Percentiles rank a stretch among this genome's conserved stretches.
Evolutionary conservation across 768 basidiomycete species (phyloP).

Genomic region (Leccinum rimulosum): DNA sequence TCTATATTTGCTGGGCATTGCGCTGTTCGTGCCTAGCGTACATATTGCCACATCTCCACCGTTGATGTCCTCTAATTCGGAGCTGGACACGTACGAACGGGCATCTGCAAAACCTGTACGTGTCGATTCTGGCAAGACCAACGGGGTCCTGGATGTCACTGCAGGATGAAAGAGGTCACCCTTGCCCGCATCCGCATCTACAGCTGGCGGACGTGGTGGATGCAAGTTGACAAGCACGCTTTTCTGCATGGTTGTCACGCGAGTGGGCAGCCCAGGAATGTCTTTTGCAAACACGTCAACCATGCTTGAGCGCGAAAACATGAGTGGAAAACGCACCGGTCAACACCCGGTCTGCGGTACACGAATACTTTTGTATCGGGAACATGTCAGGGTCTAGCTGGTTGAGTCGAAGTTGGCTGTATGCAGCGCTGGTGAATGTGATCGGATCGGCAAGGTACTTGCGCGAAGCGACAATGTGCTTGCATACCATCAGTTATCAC

Average conservation of each 20-base stretch:
- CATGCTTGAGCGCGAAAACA: not conserved
- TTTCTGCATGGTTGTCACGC: constrained; percentile 41
- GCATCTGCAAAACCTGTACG: constrained; percentile 41
- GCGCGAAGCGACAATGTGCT: constrained; percentile 78
- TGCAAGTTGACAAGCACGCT: constrained; percentile 44
- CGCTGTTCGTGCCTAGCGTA: constrained; percentile 87
- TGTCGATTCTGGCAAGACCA: constrained; percentile 30
- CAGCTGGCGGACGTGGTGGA: constrained; percentile 42
- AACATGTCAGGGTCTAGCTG: constrained; percentile 74
- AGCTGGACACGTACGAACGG: constrained; percentile 8
- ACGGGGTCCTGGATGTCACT: constrained; percentile 11
- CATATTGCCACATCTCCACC: constrained; percentile 70
- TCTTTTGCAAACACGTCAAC: constrained; percentile 9
- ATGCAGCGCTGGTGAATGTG: constrained; percentile 71
- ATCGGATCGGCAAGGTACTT: constrained; percentile 60
- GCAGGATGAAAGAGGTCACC: constrained; percentile 33
- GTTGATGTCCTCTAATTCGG: constrained; percentile 13
- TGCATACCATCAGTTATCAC: constrained; percentile 4
- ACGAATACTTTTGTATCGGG: constrained; percentile 55
- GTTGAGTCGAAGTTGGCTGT: constrained; percentile 68
- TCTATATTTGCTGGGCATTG: constrained; percentile 79
- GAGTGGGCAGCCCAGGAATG: constrained; percentile 46
- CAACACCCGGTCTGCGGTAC: constrained; percentile 41
- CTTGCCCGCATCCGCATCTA: constrained; percentile 28
- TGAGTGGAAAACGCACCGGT: constrained; percentile 22